These are phyloP conservation scores for Exophiala oligosperma DNA, from an alignment of 2,329 filamentous ascomycete species.

Conservation along the genomic window DNA sequence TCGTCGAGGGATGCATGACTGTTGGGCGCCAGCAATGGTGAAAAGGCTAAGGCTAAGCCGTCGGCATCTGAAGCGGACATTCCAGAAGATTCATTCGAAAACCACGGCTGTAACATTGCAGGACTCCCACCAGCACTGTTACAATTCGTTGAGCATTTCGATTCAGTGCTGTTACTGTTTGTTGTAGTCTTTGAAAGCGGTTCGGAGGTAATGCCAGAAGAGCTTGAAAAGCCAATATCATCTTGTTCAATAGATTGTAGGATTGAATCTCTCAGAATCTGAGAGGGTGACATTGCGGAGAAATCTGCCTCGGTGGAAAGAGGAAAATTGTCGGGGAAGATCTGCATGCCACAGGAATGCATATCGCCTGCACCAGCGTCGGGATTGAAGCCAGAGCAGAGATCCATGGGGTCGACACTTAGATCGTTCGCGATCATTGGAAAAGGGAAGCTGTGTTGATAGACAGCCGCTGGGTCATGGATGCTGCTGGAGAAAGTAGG, in stretches of 20 bases:
- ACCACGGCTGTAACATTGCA: background rate
- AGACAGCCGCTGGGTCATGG: background rate
- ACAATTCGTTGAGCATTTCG: background rate
- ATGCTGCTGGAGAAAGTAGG: background rate
- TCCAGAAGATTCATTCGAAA: background rate
- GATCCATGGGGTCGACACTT: background rate
- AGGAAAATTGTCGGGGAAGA: background rate
- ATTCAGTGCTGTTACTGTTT: background rate
- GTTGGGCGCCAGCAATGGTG: background rate
- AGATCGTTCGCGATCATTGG: background rate
- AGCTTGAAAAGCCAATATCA: background rate
- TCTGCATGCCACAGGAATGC: background rate
- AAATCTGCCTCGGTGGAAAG: background rate
- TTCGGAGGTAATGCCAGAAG: background rate
- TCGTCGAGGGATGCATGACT: background rate
- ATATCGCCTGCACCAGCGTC: background rate
- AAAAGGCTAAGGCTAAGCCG: background rate
- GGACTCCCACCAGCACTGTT: slow-evolving; percentile 1
- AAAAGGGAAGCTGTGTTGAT: background rate
- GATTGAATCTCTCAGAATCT: background rate
- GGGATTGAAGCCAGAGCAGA: background rate
- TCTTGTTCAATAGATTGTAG: background rate
- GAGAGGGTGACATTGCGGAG: background rate
- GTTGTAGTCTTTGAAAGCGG: slow-evolving; percentile 1
- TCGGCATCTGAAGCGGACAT: background rate